Evolutionary conservation across 352 stramenopile genomes (phyloP).

Genomic region (Lagenidium giganteum): DNA sequence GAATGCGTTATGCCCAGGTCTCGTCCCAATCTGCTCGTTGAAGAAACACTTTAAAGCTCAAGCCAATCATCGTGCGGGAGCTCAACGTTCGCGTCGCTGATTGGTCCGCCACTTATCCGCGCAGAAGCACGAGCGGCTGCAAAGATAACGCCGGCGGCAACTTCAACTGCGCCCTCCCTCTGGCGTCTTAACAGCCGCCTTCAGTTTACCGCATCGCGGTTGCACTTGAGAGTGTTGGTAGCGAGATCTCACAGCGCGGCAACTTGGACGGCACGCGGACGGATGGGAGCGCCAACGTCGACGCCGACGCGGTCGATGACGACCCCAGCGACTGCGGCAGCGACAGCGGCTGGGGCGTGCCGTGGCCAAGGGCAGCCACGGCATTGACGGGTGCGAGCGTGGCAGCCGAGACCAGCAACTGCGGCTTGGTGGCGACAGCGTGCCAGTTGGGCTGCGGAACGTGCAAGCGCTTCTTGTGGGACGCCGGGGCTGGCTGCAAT

Average conservation of each 20-base stretch:
- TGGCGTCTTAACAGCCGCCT: too few species aligned
- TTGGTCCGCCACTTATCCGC: slow-evolving; percentile 8
- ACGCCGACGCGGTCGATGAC: neutral
- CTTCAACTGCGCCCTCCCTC: too few species aligned
- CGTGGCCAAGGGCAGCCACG: neutral
- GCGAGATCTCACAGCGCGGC: slow-evolving; percentile 14
- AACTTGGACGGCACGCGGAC: slow-evolving; percentile 6
- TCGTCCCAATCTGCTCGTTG: too few species aligned
- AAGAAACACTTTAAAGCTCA: too few species aligned
- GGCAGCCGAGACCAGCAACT: slow-evolving; percentile 26
- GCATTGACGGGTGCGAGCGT: neutral
- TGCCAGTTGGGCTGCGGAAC: slow-evolving; percentile 22
- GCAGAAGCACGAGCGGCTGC: slow-evolving; percentile 4
- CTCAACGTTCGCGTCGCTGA: slow-evolving; percentile 2
- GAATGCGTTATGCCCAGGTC: too few species aligned
- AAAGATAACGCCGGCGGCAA: too few species aligned
- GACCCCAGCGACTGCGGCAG: neutral
- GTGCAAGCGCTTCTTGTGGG: neutral
- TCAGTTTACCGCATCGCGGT: too few species aligned
- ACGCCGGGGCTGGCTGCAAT: neutral
- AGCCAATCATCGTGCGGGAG: too few species aligned
- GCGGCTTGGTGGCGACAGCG: slow-evolving; percentile 37
- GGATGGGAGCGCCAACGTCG: neutral
- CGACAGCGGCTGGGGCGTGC: neutral
- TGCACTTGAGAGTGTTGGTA: slow-evolving; percentile 26